Conservation (phyloP, 768 basidiomycete species). For the Tricholoma matsutake region DNA sequence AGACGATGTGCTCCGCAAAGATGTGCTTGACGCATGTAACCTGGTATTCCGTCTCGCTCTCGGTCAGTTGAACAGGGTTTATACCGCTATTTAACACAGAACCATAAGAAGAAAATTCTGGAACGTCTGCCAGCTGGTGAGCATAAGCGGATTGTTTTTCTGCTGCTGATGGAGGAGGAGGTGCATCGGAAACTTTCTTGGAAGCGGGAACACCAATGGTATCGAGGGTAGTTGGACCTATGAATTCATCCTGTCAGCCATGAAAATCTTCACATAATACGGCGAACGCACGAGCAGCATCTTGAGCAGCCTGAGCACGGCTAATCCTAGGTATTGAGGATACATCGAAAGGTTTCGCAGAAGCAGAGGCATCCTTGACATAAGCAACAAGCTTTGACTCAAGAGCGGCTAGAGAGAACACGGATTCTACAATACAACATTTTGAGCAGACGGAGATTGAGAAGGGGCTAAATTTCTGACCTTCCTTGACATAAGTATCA, state of each 20-base stretch:
- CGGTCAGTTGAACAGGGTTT: conserved; percentile 82
- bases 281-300: conserved; percentile 69
- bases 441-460: neutral
- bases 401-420: conserved; percentile 86
- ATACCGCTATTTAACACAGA: conserved; percentile 81
- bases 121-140: conserved; percentile 80
- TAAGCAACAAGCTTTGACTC: conserved; percentile 94
- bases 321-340: conserved; percentile 91
- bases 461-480: conserved; percentile 37
- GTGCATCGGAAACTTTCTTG: conserved; percentile 53
- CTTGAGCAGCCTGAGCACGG: conserved; percentile 86
- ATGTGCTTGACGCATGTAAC: conserved; percentile 96
- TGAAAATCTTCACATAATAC: neutral
- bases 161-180: conserved; percentile 77
- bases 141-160: conserved; percentile 88
- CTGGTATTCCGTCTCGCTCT: conserved; percentile 97
- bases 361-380: conserved; percentile 76
- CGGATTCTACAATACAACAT: conserved; percentile 64
- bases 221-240: conserved; percentile 84
- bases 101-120: conserved; percentile 85
- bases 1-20: conserved; percentile 92
- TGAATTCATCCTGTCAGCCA: conserved; percentile 7
- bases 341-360: conserved; percentile 76
- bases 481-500: conserved; percentile 88
- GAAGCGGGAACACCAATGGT: conserved; percentile 73